phyloP scores from a whole-genome alignment of 2,329 filamentous ascomycete genomes.

The Ilyonectria sp. region DNA sequence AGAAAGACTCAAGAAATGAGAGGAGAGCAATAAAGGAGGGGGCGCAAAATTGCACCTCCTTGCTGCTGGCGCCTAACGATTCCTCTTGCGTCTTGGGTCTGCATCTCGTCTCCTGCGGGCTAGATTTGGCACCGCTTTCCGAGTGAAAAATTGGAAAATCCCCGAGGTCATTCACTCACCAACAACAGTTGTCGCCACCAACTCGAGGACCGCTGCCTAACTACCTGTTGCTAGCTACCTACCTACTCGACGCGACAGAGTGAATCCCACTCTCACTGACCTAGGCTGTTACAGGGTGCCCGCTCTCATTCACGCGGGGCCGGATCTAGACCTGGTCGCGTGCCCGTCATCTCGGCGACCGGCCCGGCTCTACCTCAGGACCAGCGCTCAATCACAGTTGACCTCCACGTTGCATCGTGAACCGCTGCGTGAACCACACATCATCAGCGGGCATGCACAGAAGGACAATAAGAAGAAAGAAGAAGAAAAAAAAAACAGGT shows the following conservation, averaged over 20 bases:
- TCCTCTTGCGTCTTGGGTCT: neutral
- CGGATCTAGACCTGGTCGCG: conserved; percentile 17
- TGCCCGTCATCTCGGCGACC: conserved; percentile 18
- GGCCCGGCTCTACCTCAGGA: conserved; percentile 13
- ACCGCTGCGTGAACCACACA: neutral
- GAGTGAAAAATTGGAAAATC: conserved; percentile 3
- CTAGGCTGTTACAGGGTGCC: neutral
- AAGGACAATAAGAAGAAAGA: neutral
- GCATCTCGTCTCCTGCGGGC: neutral
- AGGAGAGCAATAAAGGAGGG: neutral
- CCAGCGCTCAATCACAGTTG: neutral
- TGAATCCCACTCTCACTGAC: neutral
- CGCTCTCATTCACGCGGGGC: conserved; percentile 1
- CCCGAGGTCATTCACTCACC: neutral
- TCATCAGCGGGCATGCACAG: neutral
- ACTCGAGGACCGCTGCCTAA: neutral
- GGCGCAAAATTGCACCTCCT: neutral
- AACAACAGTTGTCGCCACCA: conserved; percentile 1
- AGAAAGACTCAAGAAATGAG: neutral
- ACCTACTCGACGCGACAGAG: neutral
- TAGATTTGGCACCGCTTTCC: neutral
- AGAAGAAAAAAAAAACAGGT: neutral
- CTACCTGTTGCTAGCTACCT: neutral
- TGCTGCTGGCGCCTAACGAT: conserved; percentile 1
- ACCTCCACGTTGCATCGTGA: neutral